Conservation (phyloP, 306 rosid species). For the Quercus wislizeni region DNA sequence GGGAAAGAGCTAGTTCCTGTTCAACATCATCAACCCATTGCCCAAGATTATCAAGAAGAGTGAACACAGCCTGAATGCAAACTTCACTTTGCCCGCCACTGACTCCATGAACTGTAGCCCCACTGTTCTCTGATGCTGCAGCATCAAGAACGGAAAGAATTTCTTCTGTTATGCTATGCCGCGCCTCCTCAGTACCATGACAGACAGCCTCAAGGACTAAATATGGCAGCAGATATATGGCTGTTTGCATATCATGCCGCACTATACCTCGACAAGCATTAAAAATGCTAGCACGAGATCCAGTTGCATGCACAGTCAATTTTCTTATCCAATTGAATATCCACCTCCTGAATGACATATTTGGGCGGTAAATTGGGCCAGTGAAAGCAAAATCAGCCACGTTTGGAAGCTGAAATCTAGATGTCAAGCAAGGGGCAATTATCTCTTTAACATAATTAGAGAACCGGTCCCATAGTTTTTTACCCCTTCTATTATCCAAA, state of each 20-base stretch:
- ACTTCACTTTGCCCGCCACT: conserved; percentile 88
- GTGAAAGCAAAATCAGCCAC: conserved; percentile 55
- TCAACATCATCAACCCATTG: conserved; percentile 93
- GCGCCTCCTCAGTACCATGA: conserved; percentile 89
- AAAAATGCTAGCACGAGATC: conserved; percentile 90
- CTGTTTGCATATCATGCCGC: conserved; percentile 93
- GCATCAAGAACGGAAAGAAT: conserved; percentile 80
- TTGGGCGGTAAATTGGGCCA: conserved; percentile 74
- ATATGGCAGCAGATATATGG: conserved; percentile 86
- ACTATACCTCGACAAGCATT: conserved; percentile 91
- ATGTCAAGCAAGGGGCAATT: conserved; percentile 94
- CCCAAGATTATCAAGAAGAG: conserved; percentile 97
- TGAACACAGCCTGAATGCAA: conserved; percentile 93
- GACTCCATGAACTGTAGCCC: conserved; percentile 63
- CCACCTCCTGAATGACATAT: conserved; percentile 94
- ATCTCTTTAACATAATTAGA: conserved; percentile 93
- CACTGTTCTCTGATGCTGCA: conserved; percentile 84
- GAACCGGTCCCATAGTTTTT: conserved; percentile 90
- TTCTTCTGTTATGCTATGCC: conserved; percentile 80
- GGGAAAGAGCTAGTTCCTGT: conserved; percentile 83
- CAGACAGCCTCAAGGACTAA: conserved; percentile 89
- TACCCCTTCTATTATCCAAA: conserved; percentile 64
- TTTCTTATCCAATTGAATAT: conserved; percentile 80
- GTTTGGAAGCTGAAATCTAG: conserved; percentile 85
- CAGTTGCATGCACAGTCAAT: conserved; percentile 79